Conservation (phyloP, 352 stramenopile genomes). For the Globisporangium mamillatum region DNA sequence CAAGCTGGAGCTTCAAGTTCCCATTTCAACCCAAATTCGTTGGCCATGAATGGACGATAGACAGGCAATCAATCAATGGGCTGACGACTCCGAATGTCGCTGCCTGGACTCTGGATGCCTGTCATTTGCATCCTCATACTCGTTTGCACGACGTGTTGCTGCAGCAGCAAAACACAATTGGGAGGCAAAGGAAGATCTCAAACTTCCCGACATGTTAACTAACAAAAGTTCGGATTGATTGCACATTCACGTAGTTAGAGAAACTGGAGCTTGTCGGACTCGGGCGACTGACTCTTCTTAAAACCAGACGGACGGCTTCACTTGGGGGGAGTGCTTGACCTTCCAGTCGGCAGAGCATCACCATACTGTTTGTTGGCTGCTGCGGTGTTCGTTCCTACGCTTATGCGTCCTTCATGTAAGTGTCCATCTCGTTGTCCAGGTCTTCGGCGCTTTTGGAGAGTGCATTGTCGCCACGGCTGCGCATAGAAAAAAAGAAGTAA, state of each 20-base stretch:
- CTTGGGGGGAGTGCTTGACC: not conserved
- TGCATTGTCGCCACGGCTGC: slow-evolving; percentile 32
- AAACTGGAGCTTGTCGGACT: too few relatives aligned
- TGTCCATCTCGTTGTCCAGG: slow-evolving; percentile 86
- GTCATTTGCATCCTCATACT: too few relatives aligned
- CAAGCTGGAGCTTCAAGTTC: too few relatives aligned
- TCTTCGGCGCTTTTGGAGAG: slow-evolving; percentile 53
- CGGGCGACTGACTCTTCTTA: too few relatives aligned
- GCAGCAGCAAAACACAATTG: too few relatives aligned
- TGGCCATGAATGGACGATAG: too few relatives aligned
- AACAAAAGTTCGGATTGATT: slow-evolving; percentile 1
- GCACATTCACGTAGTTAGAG: not conserved
- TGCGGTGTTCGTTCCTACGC: slow-evolving; percentile 4
- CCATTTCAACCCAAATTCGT: too few relatives aligned
- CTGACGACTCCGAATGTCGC: too few relatives aligned
- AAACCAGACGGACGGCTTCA: not conserved
- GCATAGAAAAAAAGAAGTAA: not conserved
- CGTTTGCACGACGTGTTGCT: too few relatives aligned
- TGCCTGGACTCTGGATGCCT: too few relatives aligned
- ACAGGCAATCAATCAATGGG: too few relatives aligned
- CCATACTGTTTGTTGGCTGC: not conserved
- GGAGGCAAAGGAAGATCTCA: too few relatives aligned
- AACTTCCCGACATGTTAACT: not conserved
- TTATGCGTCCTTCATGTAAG: slow-evolving; percentile 85
- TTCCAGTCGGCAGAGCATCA: slow-evolving; percentile 1